Conservation (phyloP, 768 basidiomycete species). For the Pleurotus cornucopiae region DNA sequence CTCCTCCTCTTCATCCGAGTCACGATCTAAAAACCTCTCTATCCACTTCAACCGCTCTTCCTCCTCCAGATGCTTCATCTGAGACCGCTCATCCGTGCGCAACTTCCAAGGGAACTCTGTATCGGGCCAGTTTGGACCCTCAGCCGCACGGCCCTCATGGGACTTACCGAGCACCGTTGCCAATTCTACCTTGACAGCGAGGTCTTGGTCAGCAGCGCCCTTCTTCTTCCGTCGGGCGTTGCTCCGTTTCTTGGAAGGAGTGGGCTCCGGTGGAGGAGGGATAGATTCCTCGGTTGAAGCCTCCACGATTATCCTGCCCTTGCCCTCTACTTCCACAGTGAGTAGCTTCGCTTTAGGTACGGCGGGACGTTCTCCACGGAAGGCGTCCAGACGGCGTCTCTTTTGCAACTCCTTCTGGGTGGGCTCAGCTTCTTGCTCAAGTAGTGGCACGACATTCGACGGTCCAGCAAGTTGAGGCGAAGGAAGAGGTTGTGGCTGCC, state of each 20-base stretch:
- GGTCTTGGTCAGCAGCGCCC: constrained; percentile 22
- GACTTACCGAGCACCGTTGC: constrained; percentile 14
- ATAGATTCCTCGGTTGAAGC: constrained; percentile 34
- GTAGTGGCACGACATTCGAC: constrained; percentile 35
- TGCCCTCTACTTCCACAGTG: constrained; percentile 62
- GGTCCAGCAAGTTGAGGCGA: constrained; percentile 36
- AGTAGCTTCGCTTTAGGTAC: constrained; percentile 41
- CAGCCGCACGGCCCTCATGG: constrained; percentile 15
- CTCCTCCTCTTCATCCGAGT: constrained; percentile 60
- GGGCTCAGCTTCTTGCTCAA: constrained; percentile 36
- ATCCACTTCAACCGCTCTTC: constrained; percentile 63
- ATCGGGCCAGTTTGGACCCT: constrained; percentile 77
- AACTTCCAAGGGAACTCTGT: constrained; percentile 74
- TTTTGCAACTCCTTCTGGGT: constrained; percentile 66
- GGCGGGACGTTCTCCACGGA: constrained; percentile 39
- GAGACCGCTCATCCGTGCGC: constrained; percentile 50
- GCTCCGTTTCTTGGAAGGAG: constrained; percentile 35
- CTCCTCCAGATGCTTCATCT: constrained; percentile 48
- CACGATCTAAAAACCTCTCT: constrained; percentile 67
- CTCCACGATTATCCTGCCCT: constrained; percentile 69
- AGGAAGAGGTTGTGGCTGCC: constrained; percentile 47
- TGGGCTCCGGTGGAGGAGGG: constrained; percentile 23
- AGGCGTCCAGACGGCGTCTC: constrained; percentile 65
- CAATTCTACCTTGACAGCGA: constrained; percentile 30
- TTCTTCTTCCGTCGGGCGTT: constrained; percentile 48